These are phyloP conservation scores for Triticum timopheevii DNA, from an alignment of 176 grass and related monocot genomes.

Conservation along the genomic window DNA sequence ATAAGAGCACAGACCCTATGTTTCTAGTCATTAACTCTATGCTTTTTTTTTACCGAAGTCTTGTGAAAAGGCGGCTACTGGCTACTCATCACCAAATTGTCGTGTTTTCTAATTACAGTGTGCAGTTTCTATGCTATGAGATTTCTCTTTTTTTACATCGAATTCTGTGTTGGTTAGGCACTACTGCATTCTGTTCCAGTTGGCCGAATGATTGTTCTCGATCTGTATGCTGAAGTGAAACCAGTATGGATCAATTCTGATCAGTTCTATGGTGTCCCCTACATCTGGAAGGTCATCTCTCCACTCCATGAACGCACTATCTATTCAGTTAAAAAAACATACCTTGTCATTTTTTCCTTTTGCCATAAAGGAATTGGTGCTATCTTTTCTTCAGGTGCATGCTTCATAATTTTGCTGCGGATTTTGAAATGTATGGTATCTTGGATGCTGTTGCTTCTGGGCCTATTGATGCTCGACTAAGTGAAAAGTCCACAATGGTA, in stretches of 20 bases:
- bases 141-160: constrained; percentile 7
- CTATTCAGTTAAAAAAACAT: neutral
- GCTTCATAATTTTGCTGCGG: constrained; percentile 89
- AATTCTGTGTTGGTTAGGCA: constrained; percentile 49
- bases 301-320: neutral
- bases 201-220: constrained; percentile 86
- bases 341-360: neutral
- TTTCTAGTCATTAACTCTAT: constrained; percentile 8
- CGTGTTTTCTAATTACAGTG: neutral
- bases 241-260: constrained; percentile 80
- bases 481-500: constrained; percentile 88
- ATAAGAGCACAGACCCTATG: neutral
- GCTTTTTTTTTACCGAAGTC: neutral
- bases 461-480: constrained; percentile 81
- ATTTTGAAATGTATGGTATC: constrained; percentile 92
- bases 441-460: constrained; percentile 68
- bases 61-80: neutral
- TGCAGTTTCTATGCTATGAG: neutral
- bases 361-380: neutral
- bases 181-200: constrained; percentile 87
- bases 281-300: constrained; percentile 79
- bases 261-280: constrained; percentile 91
- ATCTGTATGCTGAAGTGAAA: constrained; percentile 94
- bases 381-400: constrained; percentile 70
- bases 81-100: neutral